Evolutionary conservation across 192 early-diverging fungal genomes (phyloP).

Genomic region (Phycomyces nitens): DNA sequence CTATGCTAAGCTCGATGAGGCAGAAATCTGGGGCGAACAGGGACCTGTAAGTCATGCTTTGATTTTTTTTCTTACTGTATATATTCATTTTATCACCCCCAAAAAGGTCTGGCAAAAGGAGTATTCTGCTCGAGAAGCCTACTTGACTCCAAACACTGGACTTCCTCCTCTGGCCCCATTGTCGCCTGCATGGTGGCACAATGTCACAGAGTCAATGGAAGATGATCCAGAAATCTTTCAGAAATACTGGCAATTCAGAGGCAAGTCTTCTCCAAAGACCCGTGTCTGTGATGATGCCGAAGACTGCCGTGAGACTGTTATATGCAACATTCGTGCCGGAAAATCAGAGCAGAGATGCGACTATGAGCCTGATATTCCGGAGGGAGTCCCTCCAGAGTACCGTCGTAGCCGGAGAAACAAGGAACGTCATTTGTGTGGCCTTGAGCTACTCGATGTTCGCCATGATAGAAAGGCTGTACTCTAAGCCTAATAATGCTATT

Average conservation of each 20-base stretch:
- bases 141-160: slow-evolving; percentile 11
- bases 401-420: neutral
- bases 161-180: slow-evolving; percentile 32
- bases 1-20: slow-evolving; percentile 42
- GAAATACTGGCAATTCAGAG: slow-evolving; percentile 38
- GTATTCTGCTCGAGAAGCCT: slow-evolving; percentile 44
- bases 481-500: too few species aligned
- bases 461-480: neutral
- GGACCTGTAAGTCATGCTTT: slow-evolving; percentile 23
- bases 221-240: slow-evolving; percentile 29
- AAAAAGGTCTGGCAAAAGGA: slow-evolving; percentile 47
- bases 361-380: slow-evolving; percentile 20
- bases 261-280: slow-evolving; percentile 28
- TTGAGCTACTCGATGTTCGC: neutral
- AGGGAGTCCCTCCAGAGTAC: neutral
- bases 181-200: slow-evolving; percentile 52
- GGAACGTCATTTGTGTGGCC: neutral
- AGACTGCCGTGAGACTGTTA: slow-evolving; percentile 17
- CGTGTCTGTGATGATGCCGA: slow-evolving; percentile 24
- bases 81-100: neutral
- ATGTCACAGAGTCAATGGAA: slow-evolving; percentile 44
- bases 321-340: slow-evolving; percentile 34
- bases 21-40: slow-evolving; percentile 29
- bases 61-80: neutral
- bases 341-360: slow-evolving; percentile 33